Percentiles rank a stretch among this genome's conserved stretches.
Evolutionary conservation across 108 stramenopile genomes (phyloP).

Genomic region (Skeletonema tropicum): DNA sequence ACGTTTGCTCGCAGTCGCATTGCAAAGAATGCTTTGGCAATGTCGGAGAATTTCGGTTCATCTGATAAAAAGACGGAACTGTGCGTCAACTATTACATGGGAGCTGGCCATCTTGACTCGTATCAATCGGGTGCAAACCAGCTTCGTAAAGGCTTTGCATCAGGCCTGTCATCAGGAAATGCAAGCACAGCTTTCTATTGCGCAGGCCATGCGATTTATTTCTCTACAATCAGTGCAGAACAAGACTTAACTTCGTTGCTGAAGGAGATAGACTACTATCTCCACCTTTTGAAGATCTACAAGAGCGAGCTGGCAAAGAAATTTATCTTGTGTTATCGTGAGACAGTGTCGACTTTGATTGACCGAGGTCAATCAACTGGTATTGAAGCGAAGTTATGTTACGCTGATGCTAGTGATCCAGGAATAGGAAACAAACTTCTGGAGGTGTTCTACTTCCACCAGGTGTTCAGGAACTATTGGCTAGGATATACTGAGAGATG

Average conservation of each 20-base stretch:
- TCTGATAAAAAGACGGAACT: background rate
- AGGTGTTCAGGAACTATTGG: background rate
- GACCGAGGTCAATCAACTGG: background rate
- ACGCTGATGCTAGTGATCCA: background rate
- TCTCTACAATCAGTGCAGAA: background rate
- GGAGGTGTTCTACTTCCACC: background rate
- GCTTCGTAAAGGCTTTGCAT: background rate
- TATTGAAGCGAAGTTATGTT: background rate
- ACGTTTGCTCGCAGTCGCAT: background rate
- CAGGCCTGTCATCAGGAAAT: background rate
- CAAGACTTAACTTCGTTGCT: background rate
- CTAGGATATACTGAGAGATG: conserved; percentile 1
- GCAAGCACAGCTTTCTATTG: background rate
- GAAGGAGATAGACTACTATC: background rate
- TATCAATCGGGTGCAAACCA: background rate
- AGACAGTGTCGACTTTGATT: background rate
- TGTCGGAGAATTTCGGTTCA: background rate
- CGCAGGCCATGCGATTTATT: background rate
- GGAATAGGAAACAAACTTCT: background rate
- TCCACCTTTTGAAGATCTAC: background rate
- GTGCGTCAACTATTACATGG: background rate
- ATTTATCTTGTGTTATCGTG: background rate
- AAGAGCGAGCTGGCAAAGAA: background rate
- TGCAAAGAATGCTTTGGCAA: background rate
- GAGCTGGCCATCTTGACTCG: background rate